These are phyloP conservation scores for Macrophomina tecta DNA, from an alignment of 2,329 filamentous ascomycete genomes.

Conservation along the genomic window DNA sequence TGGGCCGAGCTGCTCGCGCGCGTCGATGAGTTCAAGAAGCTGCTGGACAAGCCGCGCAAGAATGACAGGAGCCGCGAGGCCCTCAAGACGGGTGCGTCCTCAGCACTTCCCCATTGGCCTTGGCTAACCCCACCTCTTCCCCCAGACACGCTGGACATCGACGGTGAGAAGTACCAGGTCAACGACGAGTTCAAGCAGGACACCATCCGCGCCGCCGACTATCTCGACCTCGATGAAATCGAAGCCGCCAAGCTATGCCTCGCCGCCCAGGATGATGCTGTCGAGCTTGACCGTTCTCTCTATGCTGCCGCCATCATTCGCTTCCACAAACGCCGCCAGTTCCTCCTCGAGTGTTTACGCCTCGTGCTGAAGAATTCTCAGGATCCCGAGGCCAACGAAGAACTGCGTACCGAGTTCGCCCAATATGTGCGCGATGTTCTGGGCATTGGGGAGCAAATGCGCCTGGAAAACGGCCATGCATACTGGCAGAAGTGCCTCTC, in stretches of 20 bases:
- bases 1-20: slow-evolving; percentile 69
- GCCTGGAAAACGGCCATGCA: slow-evolving; percentile 59
- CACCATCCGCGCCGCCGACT: slow-evolving; percentile 81
- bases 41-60: slow-evolving; percentile 77
- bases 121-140: background rate
- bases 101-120: background rate
- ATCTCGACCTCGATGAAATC: slow-evolving; percentile 87
- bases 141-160: slow-evolving; percentile 76
- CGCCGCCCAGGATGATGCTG: slow-evolving; percentile 72
- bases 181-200: slow-evolving; percentile 89
- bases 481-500: slow-evolving; percentile 77
- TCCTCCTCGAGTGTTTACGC: slow-evolving; percentile 81
- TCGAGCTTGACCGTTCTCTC: slow-evolving; percentile 72
- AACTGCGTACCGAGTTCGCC: slow-evolving; percentile 35
- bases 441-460: slow-evolving; percentile 53
- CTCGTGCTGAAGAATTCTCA: slow-evolving; percentile 74
- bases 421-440: slow-evolving; percentile 59
- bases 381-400: slow-evolving; percentile 38
- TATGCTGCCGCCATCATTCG: slow-evolving; percentile 81
- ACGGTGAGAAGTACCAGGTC: slow-evolving; percentile 76
- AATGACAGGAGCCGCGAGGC: slow-evolving; percentile 76
- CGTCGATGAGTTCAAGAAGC: slow-evolving; percentile 69
- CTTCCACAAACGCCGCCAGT: slow-evolving; percentile 86
- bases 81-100: slow-evolving; percentile 67
- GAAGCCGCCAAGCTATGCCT: slow-evolving; percentile 80